Base-by-base conservation (phyloP, 345 rosid species). In the Populus alba region DNA sequence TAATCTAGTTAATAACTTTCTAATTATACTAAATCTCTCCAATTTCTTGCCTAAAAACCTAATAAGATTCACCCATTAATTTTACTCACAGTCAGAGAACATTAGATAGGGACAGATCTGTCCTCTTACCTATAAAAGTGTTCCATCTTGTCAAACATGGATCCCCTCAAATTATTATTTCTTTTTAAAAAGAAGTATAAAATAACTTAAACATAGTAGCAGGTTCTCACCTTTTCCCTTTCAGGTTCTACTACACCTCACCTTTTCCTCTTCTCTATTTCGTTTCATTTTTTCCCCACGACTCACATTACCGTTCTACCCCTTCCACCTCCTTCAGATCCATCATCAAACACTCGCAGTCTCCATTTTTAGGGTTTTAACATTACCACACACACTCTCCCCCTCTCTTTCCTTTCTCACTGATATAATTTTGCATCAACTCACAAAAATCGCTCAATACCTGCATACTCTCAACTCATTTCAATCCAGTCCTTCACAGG, bases 241-340 rank as follows among this genome's bases (percentile, higher is more conserved):
- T 22, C 29, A 11, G 38, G 33, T 66, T 49, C 66, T 35, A 47
- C 66, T 35, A 47, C 39, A 2, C 35, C 73, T 72, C 71, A 47
- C 65, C 65, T 71, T 38, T 62, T n/a, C 51, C 25, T 70, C 57
- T 29, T 3, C 45, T 27, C 69, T 31, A 33, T 66, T 6, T 38
- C 31, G 57, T 20, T 35, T 72, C 68, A 45, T 12, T 37, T 66
- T 59, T 65, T 65, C 53, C 20, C 63, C 45, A 49, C 62, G 22
- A 57, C 29, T 23, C 6, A 4, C 67, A 67, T 79, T 74, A 77
- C 86, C 18, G 13, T 72, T 75, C 16, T 71, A 23, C 76, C 85
- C 83, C 70, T 77, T 73, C 66, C 79, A 8, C 62, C 39, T 31
- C 6, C 22, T 20, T 53, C 59, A 53, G 59, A 81, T 81, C 75